Evolutionary conservation across 2,329 filamentous ascomycete species (phyloP).

Genomic region (Cladosporium oxysporum): DNA sequence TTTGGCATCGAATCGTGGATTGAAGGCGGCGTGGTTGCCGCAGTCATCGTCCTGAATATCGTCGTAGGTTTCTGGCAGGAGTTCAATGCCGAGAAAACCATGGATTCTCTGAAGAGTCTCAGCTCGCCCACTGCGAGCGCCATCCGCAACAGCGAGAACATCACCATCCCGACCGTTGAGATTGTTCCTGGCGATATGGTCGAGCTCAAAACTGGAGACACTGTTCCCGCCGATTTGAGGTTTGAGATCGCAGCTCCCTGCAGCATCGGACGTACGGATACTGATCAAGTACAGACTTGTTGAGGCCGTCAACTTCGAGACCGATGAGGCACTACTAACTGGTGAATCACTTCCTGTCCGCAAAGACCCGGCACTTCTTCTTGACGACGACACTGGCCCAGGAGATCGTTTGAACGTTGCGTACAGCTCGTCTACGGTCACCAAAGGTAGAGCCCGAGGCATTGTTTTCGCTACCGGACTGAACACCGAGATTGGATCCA

Average conservation of each 20-base stretch:
- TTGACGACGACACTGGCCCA: conserved; percentile 57
- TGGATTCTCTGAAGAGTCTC: conserved; percentile 50
- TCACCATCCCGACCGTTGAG: conserved; percentile 44
- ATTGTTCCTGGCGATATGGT: conserved; percentile 53
- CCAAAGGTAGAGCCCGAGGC: conserved; percentile 67
- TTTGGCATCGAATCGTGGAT: conserved; percentile 51
- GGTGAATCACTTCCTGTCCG: conserved; percentile 71
- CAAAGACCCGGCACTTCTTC: conserved; percentile 61
- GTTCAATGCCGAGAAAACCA: conserved; percentile 51
- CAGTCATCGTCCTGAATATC: conserved; percentile 49
- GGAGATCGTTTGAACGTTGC: conserved; percentile 71
- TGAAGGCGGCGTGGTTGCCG: conserved; percentile 50
- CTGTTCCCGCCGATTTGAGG: conserved; percentile 54
- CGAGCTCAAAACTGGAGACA: conserved; percentile 50
- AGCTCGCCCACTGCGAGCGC: conserved; percentile 50
- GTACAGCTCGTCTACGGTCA: conserved; percentile 72
- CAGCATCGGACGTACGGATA: neutral
- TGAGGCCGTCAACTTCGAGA: conserved; percentile 62
- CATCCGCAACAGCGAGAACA: conserved; percentile 47
- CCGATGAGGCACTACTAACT: conserved; percentile 73
- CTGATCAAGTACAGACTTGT: conserved; percentile 33
- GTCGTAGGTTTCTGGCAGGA: conserved; percentile 51
- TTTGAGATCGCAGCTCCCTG: conserved; percentile 53
- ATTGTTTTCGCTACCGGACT: conserved; percentile 72
- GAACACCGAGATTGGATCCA: conserved; percentile 73